Evolutionary conservation across 2,329 filamentous ascomycete species (phyloP), one percentile per base, ranked within the genome.

Genomic region (Xylaria sp.): DNA sequence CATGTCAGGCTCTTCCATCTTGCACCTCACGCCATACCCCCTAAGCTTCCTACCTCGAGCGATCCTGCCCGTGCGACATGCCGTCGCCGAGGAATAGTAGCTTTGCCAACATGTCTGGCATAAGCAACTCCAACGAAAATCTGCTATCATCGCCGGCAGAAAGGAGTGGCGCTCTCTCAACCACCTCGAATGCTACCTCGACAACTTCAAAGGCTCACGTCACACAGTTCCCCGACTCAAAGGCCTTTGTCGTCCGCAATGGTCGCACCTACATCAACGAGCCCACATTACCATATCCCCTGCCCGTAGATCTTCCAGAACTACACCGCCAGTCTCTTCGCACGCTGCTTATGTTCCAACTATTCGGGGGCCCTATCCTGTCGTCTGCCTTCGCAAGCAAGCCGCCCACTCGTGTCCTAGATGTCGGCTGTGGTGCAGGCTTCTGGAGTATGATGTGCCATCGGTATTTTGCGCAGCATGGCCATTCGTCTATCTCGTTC

Each of bases 401-500:
- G 56, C 90, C 92, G 23, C 94, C 94, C 0, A 87, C 86, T 75
- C 90, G 90, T 72, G 91, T 98, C 34, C 85, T 98, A 28, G 95
- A 98, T 77, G 82, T 98, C 41, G 94, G 91, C 37, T 98, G 95
- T 80, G 94, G 94, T 20, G 92, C 92, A 23, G 95, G 90, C 28
- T 92, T 97, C 78, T 98, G 94, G 94, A 94, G 92, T 74, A 91
- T 92, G 81, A 90, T 94, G 84, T 97, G 93, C 79, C 92, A 97
- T 79, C 89, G 93, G 44, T 92, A 93, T 80, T 93, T 94, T 77
- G 85, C 87, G 66, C 86, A 88, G 58, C 85, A 88, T 65, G 93
- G 93, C 15, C 87, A 92, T 76, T 82, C 85, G 4, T 86, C 90
- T 69, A 90, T 97, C 25, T 88, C 89, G 5, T 97, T 97, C 78